Percentiles rank a stretch among this genome's conserved stretches.
phyloP scores from a whole-genome alignment of 495 filamentous ascomycete species.

The Mytilinidion resinicola region DNA sequence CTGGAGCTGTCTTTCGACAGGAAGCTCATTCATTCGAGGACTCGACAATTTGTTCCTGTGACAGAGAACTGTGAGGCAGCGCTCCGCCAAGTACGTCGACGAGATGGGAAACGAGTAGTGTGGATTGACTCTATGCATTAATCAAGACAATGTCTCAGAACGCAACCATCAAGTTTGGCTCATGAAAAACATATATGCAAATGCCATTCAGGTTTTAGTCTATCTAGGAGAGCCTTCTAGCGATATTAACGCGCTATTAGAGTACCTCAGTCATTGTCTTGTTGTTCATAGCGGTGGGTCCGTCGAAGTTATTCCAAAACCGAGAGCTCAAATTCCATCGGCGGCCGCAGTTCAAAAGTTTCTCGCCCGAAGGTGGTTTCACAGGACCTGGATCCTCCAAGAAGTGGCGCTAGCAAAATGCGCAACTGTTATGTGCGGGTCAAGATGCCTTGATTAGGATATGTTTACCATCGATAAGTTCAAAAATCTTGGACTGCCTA shows the following conservation, averaged over 20 bases:
- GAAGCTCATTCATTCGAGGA: not conserved
- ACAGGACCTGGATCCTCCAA: not conserved
- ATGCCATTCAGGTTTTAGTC: not conserved
- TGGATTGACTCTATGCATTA: constrained; percentile 31
- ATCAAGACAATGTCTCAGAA: constrained; percentile 28
- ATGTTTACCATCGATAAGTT: not conserved
- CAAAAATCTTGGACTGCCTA: not conserved
- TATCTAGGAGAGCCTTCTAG: not conserved
- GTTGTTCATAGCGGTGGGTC: not conserved
- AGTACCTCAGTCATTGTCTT: not conserved
- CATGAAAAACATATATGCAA: constrained; percentile 16
- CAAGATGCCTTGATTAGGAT: not conserved
- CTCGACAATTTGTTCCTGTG: not conserved
- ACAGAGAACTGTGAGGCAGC: constrained; percentile 9
- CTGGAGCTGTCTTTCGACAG: not conserved
- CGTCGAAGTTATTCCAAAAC: not conserved
- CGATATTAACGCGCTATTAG: not conserved
- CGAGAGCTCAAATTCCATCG: no score
- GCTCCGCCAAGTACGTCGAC: not conserved
- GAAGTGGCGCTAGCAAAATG: not conserved
- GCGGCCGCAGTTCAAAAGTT: not conserved
- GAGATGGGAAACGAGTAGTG: constrained; percentile 1
- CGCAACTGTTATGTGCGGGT: not conserved
- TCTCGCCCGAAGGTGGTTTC: not conserved
- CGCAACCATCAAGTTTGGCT: constrained; percentile 27